Evolutionary conservation across 371 early-diverging fungal species (phyloP).

Genomic region (Umbelopsis sp.): DNA sequence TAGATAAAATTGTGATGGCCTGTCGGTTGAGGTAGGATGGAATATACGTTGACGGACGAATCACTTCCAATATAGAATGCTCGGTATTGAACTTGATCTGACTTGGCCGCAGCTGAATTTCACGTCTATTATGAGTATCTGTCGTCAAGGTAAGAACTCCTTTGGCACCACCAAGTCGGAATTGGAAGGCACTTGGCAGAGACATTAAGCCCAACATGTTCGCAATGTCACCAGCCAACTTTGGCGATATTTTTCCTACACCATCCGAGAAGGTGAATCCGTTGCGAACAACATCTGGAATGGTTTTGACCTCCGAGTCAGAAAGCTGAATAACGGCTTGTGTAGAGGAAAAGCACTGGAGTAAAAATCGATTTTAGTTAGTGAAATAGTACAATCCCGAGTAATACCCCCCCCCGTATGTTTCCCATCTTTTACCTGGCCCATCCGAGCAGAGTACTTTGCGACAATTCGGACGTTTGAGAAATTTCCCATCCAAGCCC

Average conservation of each 20-base stretch:
- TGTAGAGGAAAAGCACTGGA: conserved; percentile 70
- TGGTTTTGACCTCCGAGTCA: conserved; percentile 40
- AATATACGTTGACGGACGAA: conserved; percentile 55
- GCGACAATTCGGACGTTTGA: conserved; percentile 68
- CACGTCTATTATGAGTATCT: conserved; percentile 15
- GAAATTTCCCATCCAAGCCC: conserved; percentile 78
- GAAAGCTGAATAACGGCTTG: conserved; percentile 47
- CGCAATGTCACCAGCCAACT: conserved; percentile 59
- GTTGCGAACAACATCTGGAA: conserved; percentile 61
- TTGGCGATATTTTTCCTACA: conserved; percentile 70
- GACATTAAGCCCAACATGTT: conserved; percentile 48
- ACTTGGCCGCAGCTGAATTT: conserved; percentile 64
- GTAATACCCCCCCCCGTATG: too few relatives aligned
- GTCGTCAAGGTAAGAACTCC: conserved; percentile 63
- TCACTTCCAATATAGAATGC: conserved; percentile 66
- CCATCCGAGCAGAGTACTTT: conserved; percentile 76
- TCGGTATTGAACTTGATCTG: conserved; percentile 72
- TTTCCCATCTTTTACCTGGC: conserved; percentile 45
- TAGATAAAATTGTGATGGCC: conserved; percentile 67
- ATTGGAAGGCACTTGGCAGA: conserved; percentile 78
- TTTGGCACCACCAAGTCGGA: conserved; percentile 83
- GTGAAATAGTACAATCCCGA: too few relatives aligned
- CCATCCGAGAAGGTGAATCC: conserved; percentile 82
- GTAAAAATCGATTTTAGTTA: not conserved
- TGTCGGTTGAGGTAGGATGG: conserved; percentile 77